Conservation (phyloP, 2,329 filamentous ascomycete species). For the Aspergillus tanneri region DNA sequence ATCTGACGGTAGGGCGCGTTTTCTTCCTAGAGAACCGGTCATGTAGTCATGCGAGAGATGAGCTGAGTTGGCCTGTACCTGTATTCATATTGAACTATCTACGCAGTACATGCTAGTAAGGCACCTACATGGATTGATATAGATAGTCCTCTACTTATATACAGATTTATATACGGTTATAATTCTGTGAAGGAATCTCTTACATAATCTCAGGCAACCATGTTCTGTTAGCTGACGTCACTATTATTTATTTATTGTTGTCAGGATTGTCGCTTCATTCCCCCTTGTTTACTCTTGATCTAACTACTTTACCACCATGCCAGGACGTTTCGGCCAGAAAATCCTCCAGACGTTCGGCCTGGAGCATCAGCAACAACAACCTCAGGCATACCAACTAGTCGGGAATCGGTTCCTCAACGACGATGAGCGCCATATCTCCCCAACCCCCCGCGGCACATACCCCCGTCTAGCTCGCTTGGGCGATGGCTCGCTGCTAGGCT, state of each 20-base stretch:
- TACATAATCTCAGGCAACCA: background rate
- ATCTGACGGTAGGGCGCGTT: too few relatives aligned
- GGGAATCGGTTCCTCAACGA: slow-evolving; percentile 30
- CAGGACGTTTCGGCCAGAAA: slow-evolving; percentile 32
- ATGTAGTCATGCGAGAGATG: too few relatives aligned
- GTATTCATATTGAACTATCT: too few relatives aligned
- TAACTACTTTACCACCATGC: slow-evolving; percentile 19
- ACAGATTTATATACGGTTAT: too few relatives aligned
- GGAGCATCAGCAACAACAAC: slow-evolving; percentile 16
- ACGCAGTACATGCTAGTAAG: too few relatives aligned
- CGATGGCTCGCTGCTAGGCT: slow-evolving; percentile 49
- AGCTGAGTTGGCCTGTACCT: too few relatives aligned
- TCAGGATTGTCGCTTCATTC: background rate
- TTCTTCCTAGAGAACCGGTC: too few relatives aligned
- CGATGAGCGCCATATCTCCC: slow-evolving; percentile 36
- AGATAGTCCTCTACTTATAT: too few relatives aligned
- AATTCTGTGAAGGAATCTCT: too few relatives aligned
- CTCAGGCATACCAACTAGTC: slow-evolving; percentile 12
- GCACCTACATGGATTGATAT: too few relatives aligned
- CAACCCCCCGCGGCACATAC: slow-evolving; percentile 46
- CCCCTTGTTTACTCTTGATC: background rate
- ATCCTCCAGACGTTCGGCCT: slow-evolving; percentile 32
- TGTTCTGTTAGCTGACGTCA: background rate
- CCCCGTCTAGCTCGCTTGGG: slow-evolving; percentile 48
- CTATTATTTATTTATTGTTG: background rate